Evolutionary conservation across 345 rosid genomes (phyloP).

Genomic region (Orychophragmus violaceus): DNA sequence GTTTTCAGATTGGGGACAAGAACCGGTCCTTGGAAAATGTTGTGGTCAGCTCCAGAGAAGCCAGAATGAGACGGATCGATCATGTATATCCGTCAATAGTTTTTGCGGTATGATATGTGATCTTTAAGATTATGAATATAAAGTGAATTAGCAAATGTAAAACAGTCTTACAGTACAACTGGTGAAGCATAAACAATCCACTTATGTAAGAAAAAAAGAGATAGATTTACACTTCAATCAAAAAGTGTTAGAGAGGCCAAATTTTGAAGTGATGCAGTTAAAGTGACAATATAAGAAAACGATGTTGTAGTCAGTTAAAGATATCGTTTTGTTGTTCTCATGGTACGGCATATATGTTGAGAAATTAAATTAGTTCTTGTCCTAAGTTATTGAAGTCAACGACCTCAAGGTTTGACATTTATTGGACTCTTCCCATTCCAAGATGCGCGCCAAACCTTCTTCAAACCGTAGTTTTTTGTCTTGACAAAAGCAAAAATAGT

Average conservation of each 20-base stretch:
- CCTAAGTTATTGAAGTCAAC: background rate
- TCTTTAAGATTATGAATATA: background rate
- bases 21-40: slow-evolving; percentile 59
- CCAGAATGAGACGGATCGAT: slow-evolving; percentile 21
- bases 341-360: background rate
- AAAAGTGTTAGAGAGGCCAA: background rate
- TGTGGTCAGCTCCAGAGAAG: slow-evolving; percentile 43
- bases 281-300: too few species aligned
- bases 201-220: too few species aligned
- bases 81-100: background rate
- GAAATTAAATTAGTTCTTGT: background rate
- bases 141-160: background rate
- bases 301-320: too few species aligned
- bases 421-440: background rate
- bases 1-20: slow-evolving; percentile 47
- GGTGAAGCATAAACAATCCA: too few species aligned
- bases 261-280: background rate
- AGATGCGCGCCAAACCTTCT: too few species aligned
- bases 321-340: background rate
- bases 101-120: background rate
- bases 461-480: too few species aligned
- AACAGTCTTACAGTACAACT: background rate
- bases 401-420: background rate
- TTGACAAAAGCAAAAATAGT: too few species aligned
- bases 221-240: too few species aligned